A percentile compares a stretch with the other conserved stretches of the same genome.
Evolutionary conservation across 306 rosid species (phyloP).

Genomic region (Quercus berberidifolia): DNA sequence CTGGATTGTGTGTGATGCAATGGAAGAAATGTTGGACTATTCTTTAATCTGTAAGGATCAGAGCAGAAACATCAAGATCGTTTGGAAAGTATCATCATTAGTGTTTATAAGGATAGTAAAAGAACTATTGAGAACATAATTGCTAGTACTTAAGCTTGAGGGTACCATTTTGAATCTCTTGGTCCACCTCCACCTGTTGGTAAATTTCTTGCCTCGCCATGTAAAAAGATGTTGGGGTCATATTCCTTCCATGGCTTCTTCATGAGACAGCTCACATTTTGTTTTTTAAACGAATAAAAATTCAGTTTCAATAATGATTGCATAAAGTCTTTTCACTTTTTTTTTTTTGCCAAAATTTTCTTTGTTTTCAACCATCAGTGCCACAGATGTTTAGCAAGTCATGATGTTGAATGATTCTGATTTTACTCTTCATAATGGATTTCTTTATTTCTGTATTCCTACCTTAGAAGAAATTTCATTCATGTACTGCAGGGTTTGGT

Average conservation of each 20-base stretch:
- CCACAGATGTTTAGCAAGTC: not conserved
- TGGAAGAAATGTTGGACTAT: not conserved
- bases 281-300: not conserved
- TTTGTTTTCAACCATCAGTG: not conserved
- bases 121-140: not conserved
- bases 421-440: not conserved
- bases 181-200: not conserved
- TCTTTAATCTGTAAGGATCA: not conserved
- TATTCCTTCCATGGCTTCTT: not conserved
- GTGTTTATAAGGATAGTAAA: not conserved
- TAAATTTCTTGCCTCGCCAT: not conserved
- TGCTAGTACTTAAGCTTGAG: not conserved
- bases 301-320: not conserved
- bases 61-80: not conserved
- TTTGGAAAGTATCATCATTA: not conserved
- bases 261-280: not conserved
- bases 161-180: not conserved
- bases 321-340: not conserved
- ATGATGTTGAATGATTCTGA: not conserved
- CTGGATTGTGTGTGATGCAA: not conserved
- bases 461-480: slow-evolving; percentile 2
- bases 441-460: slow-evolving; percentile 3
- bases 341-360: not conserved
- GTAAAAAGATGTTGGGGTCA: not conserved
- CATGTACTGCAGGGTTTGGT: slow-evolving; percentile 68